A percentile compares a stretch with the other conserved stretches of the same genome.
Evolutionary conservation across 2,329 filamentous ascomycete species (phyloP).

Genomic region (Verticillium longisporum): DNA sequence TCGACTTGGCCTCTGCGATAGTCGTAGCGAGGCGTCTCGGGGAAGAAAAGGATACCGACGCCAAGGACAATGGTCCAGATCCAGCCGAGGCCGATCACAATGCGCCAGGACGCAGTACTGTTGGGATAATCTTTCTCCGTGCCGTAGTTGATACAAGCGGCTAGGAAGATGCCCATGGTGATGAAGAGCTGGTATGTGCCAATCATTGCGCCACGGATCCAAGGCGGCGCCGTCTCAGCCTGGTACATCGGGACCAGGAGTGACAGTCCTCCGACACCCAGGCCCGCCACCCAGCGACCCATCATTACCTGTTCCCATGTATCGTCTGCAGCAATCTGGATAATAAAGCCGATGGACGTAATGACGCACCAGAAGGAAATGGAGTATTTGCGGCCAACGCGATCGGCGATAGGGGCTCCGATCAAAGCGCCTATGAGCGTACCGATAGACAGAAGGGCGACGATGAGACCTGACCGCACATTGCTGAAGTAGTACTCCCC

Average conservation of each 20-base stretch:
- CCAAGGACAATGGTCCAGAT: slow-evolving; percentile 42
- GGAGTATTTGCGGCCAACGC: slow-evolving; percentile 54
- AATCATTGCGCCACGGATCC: slow-evolving; percentile 60
- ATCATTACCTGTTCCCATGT: slow-evolving; percentile 61
- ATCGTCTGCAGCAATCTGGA: slow-evolving; percentile 50
- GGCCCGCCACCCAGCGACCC: slow-evolving; percentile 57
- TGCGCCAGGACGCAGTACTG: slow-evolving; percentile 51
- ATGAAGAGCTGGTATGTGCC: slow-evolving; percentile 66
- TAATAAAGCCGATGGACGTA: slow-evolving; percentile 58
- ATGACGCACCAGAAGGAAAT: slow-evolving; percentile 57
- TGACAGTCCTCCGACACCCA: slow-evolving; percentile 60
- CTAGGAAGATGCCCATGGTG: slow-evolving; percentile 59
- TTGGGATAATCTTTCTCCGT: slow-evolving; percentile 38
- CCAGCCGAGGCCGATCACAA: slow-evolving; percentile 49
- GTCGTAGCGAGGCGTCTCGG: slow-evolving; percentile 45
- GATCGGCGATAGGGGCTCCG: slow-evolving; percentile 57
- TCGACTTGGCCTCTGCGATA: slow-evolving; percentile 41
- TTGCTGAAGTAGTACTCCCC: slow-evolving; percentile 39
- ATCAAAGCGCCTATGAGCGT: slow-evolving; percentile 53
- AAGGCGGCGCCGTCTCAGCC: slow-evolving; percentile 61
- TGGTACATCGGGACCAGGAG: slow-evolving; percentile 68
- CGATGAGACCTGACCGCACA: slow-evolving; percentile 51
- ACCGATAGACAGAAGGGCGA: slow-evolving; percentile 51
- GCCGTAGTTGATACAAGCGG: slow-evolving; percentile 56
- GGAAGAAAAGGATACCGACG: slow-evolving; percentile 40